Conservation (phyloP, 345 rosid genomes). For the Eucalyptus dawsonii region DNA sequence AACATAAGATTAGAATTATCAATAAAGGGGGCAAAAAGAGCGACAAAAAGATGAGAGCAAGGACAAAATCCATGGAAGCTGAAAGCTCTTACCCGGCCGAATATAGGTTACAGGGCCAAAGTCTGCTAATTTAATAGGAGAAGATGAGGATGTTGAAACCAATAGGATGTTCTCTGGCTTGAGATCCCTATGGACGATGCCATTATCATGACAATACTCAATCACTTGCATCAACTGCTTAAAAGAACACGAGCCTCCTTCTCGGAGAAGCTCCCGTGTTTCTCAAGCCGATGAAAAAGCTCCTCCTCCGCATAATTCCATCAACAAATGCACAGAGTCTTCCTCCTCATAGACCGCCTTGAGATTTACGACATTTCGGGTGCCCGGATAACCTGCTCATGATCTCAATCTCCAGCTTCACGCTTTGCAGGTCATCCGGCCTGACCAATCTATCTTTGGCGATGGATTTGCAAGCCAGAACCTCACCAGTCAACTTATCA, state of each 20-base stretch:
- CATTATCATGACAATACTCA: slow-evolving; percentile 46
- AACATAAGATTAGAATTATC: not conserved
- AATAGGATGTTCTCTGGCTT: slow-evolving; percentile 62
- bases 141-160: slow-evolving; percentile 34
- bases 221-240: slow-evolving; percentile 55
- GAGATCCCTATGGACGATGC: slow-evolving; percentile 53
- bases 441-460: slow-evolving; percentile 48
- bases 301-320: slow-evolving; percentile 73
- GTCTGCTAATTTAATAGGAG: slow-evolving; percentile 56
- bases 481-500: slow-evolving; percentile 42
- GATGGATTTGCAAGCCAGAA: slow-evolving; percentile 51
- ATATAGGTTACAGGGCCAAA: slow-evolving; percentile 68
- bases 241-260: slow-evolving; percentile 36
- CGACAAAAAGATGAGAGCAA: slow-evolving; percentile 57
- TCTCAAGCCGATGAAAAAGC: slow-evolving; percentile 48
- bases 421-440: slow-evolving; percentile 28
- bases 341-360: slow-evolving; percentile 64
- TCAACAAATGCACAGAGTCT: slow-evolving; percentile 42
- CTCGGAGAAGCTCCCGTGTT: slow-evolving; percentile 42
- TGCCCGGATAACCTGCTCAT: slow-evolving; percentile 61
- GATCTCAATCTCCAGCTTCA: slow-evolving; percentile 62
- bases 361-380: slow-evolving; percentile 58
- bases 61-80: slow-evolving; percentile 32
- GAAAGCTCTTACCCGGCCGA: slow-evolving; percentile 28
- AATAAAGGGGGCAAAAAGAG: slow-evolving; percentile 23